Conservation (phyloP, 805 yeast species). For the Cyberlindnera euphorbiiphila region DNA sequence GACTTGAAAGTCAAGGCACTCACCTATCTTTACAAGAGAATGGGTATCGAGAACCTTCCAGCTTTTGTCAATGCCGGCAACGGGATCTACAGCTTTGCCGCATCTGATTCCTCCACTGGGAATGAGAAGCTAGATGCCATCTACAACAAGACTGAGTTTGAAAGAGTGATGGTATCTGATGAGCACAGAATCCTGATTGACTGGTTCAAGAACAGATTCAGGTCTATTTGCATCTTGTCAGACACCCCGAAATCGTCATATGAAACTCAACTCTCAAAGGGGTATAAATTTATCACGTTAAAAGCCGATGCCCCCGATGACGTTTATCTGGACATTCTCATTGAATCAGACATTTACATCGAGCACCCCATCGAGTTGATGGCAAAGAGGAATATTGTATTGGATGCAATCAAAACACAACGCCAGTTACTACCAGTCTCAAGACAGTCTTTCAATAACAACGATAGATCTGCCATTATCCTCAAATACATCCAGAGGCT, state of each 20-base stretch:
- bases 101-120: background rate
- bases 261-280: slow-evolving; percentile 18
- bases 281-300: slow-evolving; percentile 36
- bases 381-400: slow-evolving; percentile 38
- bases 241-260: slow-evolving; percentile 39
- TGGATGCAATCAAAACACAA: slow-evolving; percentile 31
- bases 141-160: slow-evolving; percentile 48
- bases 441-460: slow-evolving; percentile 30
- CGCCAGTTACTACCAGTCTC: slow-evolving; percentile 22
- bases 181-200: slow-evolving; percentile 65
- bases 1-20: slow-evolving; percentile 61
- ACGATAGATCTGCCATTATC: slow-evolving; percentile 44
- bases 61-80: slow-evolving; percentile 37
- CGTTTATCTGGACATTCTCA: slow-evolving; percentile 41
- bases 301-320: slow-evolving; percentile 40
- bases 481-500: slow-evolving; percentile 43
- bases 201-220: slow-evolving; percentile 61
- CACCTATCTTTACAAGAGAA: slow-evolving; percentile 52
- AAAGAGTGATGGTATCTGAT: slow-evolving; percentile 41
- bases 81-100: slow-evolving; percentile 23
- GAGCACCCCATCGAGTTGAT: slow-evolving; percentile 49
- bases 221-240: slow-evolving; percentile 55
- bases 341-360: slow-evolving; percentile 47
- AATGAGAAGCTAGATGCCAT: slow-evolving; percentile 46
- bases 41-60: slow-evolving; percentile 39